Percentiles rank a stretch among this genome's conserved stretches.
Conservation (phyloP, 345 rosid species). For the Reutealis trisperma region DNA sequence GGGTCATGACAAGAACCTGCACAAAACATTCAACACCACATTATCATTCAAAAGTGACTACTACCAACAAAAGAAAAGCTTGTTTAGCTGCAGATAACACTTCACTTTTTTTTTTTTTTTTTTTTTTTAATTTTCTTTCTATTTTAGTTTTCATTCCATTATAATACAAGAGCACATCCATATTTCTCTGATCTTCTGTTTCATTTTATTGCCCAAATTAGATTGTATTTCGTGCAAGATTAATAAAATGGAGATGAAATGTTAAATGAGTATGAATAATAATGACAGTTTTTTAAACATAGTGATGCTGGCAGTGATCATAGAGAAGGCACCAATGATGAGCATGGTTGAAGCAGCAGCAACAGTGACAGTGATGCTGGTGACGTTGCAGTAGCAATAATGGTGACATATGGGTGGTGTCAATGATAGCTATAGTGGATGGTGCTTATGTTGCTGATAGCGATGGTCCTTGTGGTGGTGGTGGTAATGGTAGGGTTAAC, state of each 20-base stretch:
- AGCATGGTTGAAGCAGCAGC: neutral
- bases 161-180: neutral
- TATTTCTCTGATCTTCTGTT: too few species aligned
- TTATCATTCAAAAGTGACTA: constrained; percentile 20
- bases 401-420: neutral
- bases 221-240: neutral
- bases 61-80: neutral
- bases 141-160: neutral
- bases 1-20: constrained; percentile 97
- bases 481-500: neutral
- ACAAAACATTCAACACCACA: constrained; percentile 14
- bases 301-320: neutral
- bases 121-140: neutral
- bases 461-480: neutral
- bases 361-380: neutral
- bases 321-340: neutral
- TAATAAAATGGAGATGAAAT: neutral
- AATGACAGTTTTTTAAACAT: too few species aligned
- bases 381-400: neutral
- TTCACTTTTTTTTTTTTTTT: neutral
- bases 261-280: neutral
- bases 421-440: neutral
- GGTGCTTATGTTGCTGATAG: neutral
- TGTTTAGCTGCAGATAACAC: neutral
- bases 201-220: too few species aligned